Conservation (phyloP, 2,329 filamentous ascomycete genomes). For the Talaromyces rugulosus region DNA sequence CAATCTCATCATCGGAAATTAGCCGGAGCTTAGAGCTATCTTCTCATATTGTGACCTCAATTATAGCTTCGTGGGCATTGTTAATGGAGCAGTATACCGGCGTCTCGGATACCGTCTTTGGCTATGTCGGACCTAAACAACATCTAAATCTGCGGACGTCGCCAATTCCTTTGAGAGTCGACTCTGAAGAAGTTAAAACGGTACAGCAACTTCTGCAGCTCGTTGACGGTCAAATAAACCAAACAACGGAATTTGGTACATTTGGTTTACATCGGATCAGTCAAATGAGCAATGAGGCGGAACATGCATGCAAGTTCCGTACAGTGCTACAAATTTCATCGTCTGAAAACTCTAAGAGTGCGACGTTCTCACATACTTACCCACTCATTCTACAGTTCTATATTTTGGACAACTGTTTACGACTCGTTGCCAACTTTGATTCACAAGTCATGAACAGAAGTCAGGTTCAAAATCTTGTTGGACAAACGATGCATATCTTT, state of each 20-base stretch:
- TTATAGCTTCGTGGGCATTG: slow-evolving; percentile 9
- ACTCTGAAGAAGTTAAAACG: slow-evolving; percentile 17
- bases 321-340: slow-evolving; percentile 15
- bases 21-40: background rate
- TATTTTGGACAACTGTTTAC: background rate
- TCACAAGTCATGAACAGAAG: background rate
- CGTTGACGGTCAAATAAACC: background rate
- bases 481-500: background rate
- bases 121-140: slow-evolving; percentile 3
- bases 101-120: slow-evolving; percentile 4
- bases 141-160: background rate
- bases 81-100: slow-evolving; percentile 1
- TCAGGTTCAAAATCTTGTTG: background rate
- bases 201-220: slow-evolving; percentile 20
- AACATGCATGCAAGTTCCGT: slow-evolving; percentile 37
- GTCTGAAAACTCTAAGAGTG: background rate
- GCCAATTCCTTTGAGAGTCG: background rate
- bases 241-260: background rate
- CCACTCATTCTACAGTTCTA: background rate
- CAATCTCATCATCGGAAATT: background rate
- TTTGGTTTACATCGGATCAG: slow-evolving; percentile 30
- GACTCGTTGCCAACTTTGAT: background rate
- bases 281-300: slow-evolving; percentile 42
- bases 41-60: background rate
- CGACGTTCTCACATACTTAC: background rate